Evolutionary conservation across 176 grass and related monocot species (phyloP).

Genomic region (Secale cereale): DNA sequence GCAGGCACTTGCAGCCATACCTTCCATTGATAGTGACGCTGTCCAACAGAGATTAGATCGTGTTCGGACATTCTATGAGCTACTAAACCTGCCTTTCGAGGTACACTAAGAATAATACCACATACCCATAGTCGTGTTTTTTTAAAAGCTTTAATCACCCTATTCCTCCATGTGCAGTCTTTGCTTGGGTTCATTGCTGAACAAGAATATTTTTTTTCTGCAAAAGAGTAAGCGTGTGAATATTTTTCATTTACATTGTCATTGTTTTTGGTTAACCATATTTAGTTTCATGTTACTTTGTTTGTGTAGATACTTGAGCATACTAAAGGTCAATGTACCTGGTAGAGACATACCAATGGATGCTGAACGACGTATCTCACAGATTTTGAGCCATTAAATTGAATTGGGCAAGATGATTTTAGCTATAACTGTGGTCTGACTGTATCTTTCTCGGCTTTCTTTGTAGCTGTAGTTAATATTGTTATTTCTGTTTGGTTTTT

Average conservation of each 20-base stretch:
- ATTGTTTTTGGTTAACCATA: neutral
- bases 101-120: slow-evolving; percentile 24
- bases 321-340: slow-evolving; percentile 78
- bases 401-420: neutral
- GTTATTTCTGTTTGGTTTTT: neutral
- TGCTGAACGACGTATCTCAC: slow-evolving; percentile 70
- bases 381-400: slow-evolving; percentile 55
- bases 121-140: slow-evolving; percentile 10
- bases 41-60: slow-evolving; percentile 87
- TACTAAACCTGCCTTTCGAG: slow-evolving; percentile 91
- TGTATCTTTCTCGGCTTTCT: neutral
- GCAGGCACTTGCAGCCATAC: slow-evolving; percentile 89
- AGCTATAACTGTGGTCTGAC: neutral
- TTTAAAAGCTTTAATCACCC: slow-evolving; percentile 24
- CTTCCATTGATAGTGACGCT: slow-evolving; percentile 79
- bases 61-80: slow-evolving; percentile 81
- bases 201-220: slow-evolving; percentile 78
- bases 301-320: slow-evolving; percentile 56
- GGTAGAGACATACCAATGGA: slow-evolving; percentile 86
- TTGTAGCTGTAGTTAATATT: slow-evolving; percentile 15
- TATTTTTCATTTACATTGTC: neutral
- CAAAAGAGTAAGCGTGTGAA: slow-evolving; percentile 61
- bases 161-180: slow-evolving; percentile 44
- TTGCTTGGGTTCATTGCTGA: slow-evolving; percentile 84
- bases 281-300: neutral